Base-by-base conservation (phyloP, 768 basidiomycete species). In the Gloeostereum incarnatum region DNA sequence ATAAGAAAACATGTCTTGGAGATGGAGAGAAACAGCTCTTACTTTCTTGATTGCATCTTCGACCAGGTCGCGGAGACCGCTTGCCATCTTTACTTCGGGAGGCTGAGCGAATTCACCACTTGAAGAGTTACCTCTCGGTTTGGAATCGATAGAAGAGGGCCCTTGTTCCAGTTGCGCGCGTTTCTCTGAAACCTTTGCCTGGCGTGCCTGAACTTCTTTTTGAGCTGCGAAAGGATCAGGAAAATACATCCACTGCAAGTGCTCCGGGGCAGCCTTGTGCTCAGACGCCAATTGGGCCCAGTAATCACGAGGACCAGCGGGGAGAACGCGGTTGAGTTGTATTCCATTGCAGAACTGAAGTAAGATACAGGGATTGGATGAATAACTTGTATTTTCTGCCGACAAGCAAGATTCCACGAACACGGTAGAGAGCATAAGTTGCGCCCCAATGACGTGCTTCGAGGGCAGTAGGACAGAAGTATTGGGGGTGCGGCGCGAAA, bases 371-470 rank as follows among this genome's bases (percentile, higher is more conserved):
- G n/a, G n/a, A n/a, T n/a, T n/a, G n/a, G n/a, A 51, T 43, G 38
- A 56, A 51, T 47, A 35, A 50, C 34, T 39, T 44, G 24, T 31
- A 36, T 27, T 23, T 19, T 23, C 31, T 37, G 29, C 34, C 41
- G 21, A 34, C 48, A 26, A 35, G 31, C 45, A 37, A 37, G 29
- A 45, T 26, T 41, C 19, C 35, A 78, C 82, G 61, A 60, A 92
- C 89, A 49, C 90, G 78, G 57, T 91, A 86, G 38, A 94, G 60
- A 27, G 86, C 85, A 49, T 86, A 90, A 3, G 81, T 83, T 11
- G 90, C 90, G 26, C 81, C 90, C 81, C 86, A 92, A 53, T 96
- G 92, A 39, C 81, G 83, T 20, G 91, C 90, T 59, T 94, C 88
- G 17, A 81, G 53, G 5, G 78, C 69, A n/a, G 79, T 78, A 2